A percentile compares a stretch with the other conserved stretches of the same genome.
phyloP scores from a whole-genome alignment of 495 filamentous ascomycete genomes.

The Lepidopterella palustris region DNA sequence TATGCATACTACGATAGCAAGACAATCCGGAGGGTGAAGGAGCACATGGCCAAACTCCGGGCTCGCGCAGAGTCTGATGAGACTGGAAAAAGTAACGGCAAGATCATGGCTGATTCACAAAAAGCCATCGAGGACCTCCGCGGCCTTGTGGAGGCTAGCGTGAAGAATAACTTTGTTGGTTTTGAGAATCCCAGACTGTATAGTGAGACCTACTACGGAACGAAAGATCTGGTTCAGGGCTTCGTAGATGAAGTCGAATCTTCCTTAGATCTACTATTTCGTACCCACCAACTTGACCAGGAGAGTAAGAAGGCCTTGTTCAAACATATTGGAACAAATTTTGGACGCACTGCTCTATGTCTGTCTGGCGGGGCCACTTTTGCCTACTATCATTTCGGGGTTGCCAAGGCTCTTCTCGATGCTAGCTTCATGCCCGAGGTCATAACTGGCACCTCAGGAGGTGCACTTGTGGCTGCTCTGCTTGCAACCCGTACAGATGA shows the following conservation, averaged over 20 bases:
- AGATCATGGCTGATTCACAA: conserved; percentile 31
- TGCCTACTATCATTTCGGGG: conserved; percentile 94
- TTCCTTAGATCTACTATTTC: conserved; percentile 59
- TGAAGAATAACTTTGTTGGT: conserved; percentile 95
- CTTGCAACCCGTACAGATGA: conserved; percentile 86
- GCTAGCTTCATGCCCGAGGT: conserved; percentile 81
- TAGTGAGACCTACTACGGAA: conserved; percentile 93
- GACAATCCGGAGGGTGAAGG: conserved; percentile 67
- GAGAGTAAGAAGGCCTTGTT: conserved; percentile 78
- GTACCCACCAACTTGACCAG: conserved; percentile 55
- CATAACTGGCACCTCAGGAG: conserved; percentile 92
- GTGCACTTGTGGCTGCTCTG: conserved; percentile 83
- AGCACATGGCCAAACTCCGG: conserved; percentile 60
- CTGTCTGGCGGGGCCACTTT: conserved; percentile 92
- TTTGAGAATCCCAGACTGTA: conserved; percentile 93
- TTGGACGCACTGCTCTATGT: conserved; percentile 85
- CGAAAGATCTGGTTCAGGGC: conserved; percentile 82
- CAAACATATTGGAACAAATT: conserved; percentile 84
- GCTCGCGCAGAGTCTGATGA: conserved; percentile 52
- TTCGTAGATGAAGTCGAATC: conserved; percentile 71
- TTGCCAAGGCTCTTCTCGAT: conserved; percentile 84
- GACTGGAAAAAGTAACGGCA: conserved; percentile 7
- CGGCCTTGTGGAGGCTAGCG: conserved; percentile 73
- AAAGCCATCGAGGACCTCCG: conserved; percentile 65
- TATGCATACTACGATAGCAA: conserved; percentile 92